Percentiles rank a stretch among this genome's conserved stretches.
Conservation (phyloP, 108 stramenopile species). For the Schizochytrium sp. region DNA sequence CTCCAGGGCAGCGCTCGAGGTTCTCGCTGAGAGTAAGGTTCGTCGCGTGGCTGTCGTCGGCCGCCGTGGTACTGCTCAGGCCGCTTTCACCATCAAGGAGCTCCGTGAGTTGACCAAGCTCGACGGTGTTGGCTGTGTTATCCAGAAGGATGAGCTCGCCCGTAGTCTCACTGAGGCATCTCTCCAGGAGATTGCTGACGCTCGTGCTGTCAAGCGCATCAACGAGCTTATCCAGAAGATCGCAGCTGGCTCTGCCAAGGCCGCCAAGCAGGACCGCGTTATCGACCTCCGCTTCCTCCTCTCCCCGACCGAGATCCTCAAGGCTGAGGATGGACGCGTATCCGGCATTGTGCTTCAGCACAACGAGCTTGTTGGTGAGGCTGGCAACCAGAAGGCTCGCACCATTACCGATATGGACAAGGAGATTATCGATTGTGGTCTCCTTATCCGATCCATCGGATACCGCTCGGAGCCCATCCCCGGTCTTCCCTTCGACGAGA, state of each 20-base stretch:
- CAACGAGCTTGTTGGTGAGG: constrained; percentile 86
- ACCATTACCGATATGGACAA: constrained; percentile 78
- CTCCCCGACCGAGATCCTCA: constrained; percentile 80
- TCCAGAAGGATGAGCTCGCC: constrained; percentile 84
- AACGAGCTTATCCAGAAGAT: constrained; percentile 57
- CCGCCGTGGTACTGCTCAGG: constrained; percentile 95
- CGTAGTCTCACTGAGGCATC: constrained; percentile 83
- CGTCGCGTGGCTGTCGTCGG: constrained; percentile 84
- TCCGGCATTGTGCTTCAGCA: constrained; percentile 75
- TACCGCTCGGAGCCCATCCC: constrained; percentile 87
- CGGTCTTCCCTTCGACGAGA: constrained; percentile 83
- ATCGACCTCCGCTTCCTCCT: constrained; percentile 90
- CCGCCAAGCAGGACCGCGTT: constrained; percentile 60
- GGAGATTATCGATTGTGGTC: constrained; percentile 67
- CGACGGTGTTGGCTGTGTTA: constrained; percentile 77
- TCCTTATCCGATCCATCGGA: constrained; percentile 88
- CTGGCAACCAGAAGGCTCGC: constrained; percentile 79
- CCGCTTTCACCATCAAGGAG: constrained; percentile 98
- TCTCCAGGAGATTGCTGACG: constrained; percentile 63
- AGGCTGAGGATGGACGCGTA: constrained; percentile 53
- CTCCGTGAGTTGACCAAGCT: constrained; percentile 91
- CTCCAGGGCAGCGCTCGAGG: constrained; percentile 80
- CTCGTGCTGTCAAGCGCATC: constrained; percentile 63
- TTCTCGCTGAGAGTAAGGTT: constrained; percentile 73
- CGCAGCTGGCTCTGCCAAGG: neutral